Evolutionary conservation across 169 alveolate species (phyloP).

Genomic region (Plasmodium vivax): DNA sequence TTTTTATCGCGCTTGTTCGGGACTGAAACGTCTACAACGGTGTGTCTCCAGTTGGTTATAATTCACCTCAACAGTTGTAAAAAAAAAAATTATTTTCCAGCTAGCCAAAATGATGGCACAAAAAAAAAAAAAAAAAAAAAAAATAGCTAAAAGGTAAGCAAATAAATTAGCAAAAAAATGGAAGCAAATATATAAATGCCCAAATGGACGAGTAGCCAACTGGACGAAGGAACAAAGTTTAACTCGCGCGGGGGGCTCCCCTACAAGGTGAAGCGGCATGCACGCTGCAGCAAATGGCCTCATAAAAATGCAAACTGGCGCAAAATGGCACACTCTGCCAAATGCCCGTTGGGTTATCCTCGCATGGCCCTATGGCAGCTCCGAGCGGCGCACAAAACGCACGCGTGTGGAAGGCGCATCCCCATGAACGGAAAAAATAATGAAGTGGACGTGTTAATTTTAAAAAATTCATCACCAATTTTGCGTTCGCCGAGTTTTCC

Average conservation of each 20-base stretch:
- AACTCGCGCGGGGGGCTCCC: background rate
- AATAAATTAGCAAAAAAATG: background rate
- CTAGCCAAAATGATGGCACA: background rate
- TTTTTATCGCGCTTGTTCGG: background rate
- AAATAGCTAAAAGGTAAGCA: background rate
- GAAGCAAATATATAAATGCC: background rate
- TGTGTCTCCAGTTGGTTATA: background rate
- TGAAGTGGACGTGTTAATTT: background rate
- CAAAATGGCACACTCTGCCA: background rate
- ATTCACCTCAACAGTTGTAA: background rate
- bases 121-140: background rate
- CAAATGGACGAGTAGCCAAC: background rate
- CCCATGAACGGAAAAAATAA: background rate
- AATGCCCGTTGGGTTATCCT: background rate
- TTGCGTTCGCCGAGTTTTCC: background rate
- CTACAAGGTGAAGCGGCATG: background rate
- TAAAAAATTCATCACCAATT: background rate
- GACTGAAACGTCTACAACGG: background rate
- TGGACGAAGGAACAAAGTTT: background rate
- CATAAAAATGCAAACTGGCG: background rate
- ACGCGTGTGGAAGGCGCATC: background rate
- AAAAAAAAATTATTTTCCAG: background rate
- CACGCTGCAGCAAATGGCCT: background rate
- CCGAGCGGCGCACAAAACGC: background rate
- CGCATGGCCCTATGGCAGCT: background rate